A percentile compares a stretch with the other conserved stretches of the same genome.
phyloP scores from a whole-genome alignment of 148 eudicot genomes.

The Dysphania ambrosioides region DNA sequence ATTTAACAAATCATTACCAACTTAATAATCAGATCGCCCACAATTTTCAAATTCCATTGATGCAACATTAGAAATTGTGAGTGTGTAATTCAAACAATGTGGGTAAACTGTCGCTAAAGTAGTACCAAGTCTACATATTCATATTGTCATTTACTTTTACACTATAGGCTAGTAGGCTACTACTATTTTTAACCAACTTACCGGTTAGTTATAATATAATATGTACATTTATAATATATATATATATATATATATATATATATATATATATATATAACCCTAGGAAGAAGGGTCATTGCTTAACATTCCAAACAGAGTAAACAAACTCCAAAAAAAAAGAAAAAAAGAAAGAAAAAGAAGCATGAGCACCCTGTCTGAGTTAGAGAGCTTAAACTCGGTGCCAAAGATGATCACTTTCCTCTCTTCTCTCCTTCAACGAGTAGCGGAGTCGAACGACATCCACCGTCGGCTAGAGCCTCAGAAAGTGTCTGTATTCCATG shows the following conservation, averaged over 20 bases:
- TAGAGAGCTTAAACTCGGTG: constrained; percentile 40
- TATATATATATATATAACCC: constrained; percentile 14
- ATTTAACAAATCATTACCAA: constrained; percentile 26
- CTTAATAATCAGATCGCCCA: background rate
- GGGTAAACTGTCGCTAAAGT: too few relatives aligned
- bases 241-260: background rate
- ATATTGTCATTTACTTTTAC: too few relatives aligned
- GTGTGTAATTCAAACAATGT: too few relatives aligned
- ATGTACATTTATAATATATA: background rate
- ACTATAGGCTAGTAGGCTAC: too few relatives aligned
- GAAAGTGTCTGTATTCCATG: constrained; percentile 55
- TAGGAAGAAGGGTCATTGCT: constrained; percentile 10
- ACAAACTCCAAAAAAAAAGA: too few relatives aligned
- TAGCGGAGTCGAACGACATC: constrained; percentile 58
- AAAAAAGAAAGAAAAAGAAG: background rate
- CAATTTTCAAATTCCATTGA: background rate
- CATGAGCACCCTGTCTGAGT: constrained; percentile 33
- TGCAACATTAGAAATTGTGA: background rate
- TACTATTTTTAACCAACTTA: constrained; percentile 19
- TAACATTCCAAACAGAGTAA: constrained; percentile 5
- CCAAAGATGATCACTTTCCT: constrained; percentile 54
- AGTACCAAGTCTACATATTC: too few relatives aligned
- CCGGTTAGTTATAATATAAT: background rate
- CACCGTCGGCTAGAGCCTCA: constrained; percentile 28
- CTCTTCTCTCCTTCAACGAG: constrained; percentile 56